Evolutionary conservation across 2,329 filamentous ascomycete species (phyloP).

Genomic region (Pleurostoma richardsiae): DNA sequence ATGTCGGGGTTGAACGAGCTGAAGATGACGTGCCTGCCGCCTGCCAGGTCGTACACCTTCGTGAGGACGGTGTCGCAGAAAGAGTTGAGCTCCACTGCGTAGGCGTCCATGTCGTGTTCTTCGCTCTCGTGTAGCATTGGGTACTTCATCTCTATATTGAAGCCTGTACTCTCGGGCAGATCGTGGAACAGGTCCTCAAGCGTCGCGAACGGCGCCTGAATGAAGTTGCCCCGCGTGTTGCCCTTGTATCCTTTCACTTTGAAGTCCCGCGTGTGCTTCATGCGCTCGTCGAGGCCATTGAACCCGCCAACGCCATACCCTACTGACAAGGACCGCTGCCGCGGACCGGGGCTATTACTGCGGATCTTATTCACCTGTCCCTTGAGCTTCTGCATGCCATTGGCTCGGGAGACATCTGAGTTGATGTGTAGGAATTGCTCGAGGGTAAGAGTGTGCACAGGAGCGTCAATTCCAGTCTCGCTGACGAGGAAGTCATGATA

Average conservation of each 20-base stretch:
- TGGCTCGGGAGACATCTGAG: conserved; percentile 42
- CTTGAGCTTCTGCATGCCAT: conserved; percentile 29
- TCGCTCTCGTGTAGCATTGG: conserved; percentile 96
- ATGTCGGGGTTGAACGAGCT: conserved; percentile 97
- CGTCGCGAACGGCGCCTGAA: conserved; percentile 93
- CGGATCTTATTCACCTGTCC: conserved; percentile 19
- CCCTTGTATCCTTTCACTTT: conserved; percentile 94
- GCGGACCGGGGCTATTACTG: conserved; percentile 20
- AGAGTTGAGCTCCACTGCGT: conserved; percentile 90
- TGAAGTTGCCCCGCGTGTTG: conserved; percentile 89
- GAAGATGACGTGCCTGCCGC: conserved; percentile 88
- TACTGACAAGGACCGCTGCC: conserved; percentile 51
- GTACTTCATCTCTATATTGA: conserved; percentile 99
- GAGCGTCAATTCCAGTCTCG: conserved; percentile 94
- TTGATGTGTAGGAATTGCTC: conserved; percentile 95
- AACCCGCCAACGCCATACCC: conserved; percentile 36
- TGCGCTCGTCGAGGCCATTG: conserved; percentile 63
- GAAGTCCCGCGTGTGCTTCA: conserved; percentile 96
- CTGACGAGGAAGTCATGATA: conserved; percentile 98
- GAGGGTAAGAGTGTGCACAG: conserved; percentile 88
- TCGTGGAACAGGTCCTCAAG: conserved; percentile 88
- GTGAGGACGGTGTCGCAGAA: conserved; percentile 91
- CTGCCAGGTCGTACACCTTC: conserved; percentile 83
- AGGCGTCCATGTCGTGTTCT: conserved; percentile 94
- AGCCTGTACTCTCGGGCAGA: conserved; percentile 76